Percentiles rank a stretch among this genome's conserved stretches.
phyloP scores from a whole-genome alignment of 1,284 basidiomycete species.

The Sphaerobolus stellatus region DNA sequence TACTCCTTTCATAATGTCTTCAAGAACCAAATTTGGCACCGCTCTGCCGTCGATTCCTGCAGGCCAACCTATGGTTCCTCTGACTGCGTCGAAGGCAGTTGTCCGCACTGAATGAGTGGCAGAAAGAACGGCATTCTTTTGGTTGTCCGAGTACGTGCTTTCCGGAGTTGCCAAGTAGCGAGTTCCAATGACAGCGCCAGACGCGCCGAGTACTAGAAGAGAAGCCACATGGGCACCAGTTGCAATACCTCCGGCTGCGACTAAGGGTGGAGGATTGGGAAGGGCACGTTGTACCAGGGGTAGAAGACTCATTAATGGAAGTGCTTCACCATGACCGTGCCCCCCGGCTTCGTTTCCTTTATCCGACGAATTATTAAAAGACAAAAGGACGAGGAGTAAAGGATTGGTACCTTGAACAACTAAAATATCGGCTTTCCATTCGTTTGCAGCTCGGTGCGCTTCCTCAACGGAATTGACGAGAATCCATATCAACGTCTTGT shows the following conservation, averaged over 20 bases:
- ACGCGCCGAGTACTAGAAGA: slow-evolving; percentile 61
- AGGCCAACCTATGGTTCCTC: slow-evolving; percentile 65
- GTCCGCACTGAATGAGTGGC: slow-evolving; percentile 57
- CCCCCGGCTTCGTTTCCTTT: slow-evolving; percentile 75
- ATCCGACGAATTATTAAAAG: slow-evolving; percentile 9
- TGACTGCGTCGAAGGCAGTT: slow-evolving; percentile 62
- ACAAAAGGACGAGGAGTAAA: background rate
- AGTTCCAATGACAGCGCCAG: slow-evolving; percentile 68
- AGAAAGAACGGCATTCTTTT: slow-evolving; percentile 54
- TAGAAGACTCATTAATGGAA: slow-evolving; percentile 58
- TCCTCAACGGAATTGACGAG: slow-evolving; percentile 60
- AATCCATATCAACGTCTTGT: slow-evolving; percentile 58
- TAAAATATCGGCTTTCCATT: slow-evolving; percentile 68
- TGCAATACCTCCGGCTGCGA: slow-evolving; percentile 58
- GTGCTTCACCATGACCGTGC: slow-evolving; percentile 57
- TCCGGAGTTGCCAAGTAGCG: slow-evolving; percentile 70
- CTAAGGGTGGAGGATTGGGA: slow-evolving; percentile 48
- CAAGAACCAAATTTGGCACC: slow-evolving; percentile 55
- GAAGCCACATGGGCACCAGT: slow-evolving; percentile 64
- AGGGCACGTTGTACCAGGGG: slow-evolving; percentile 52
- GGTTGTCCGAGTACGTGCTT: slow-evolving; percentile 54
- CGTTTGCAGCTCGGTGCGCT: slow-evolving; percentile 51
- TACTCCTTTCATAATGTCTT: slow-evolving; percentile 55
- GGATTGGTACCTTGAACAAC: slow-evolving; percentile 70
- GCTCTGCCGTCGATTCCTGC: slow-evolving; percentile 63